Percentiles rank a stretch among this genome's conserved stretches.
Evolutionary conservation across 148 eudicot species (phyloP).

Genomic region (Amaranthus palmeri): DNA sequence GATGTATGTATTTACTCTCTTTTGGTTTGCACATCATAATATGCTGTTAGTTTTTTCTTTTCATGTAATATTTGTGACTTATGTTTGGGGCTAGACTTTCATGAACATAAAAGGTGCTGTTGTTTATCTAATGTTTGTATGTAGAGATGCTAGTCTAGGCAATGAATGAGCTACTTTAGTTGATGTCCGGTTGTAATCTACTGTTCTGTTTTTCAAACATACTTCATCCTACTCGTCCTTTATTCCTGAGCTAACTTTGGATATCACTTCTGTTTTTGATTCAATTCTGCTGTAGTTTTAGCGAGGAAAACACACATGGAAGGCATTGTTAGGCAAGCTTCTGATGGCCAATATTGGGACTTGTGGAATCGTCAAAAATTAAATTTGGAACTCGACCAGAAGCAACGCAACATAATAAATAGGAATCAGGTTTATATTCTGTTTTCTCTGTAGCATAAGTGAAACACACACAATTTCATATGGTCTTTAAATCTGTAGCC

Average conservation of each 20-base stretch:
- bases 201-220: neutral
- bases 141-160: neutral
- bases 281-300: slow-evolving; percentile 45
- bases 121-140: neutral
- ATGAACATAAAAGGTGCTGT: neutral
- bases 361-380: slow-evolving; percentile 82
- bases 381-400: slow-evolving; percentile 82
- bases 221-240: neutral
- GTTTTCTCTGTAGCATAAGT: neutral
- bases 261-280: slow-evolving; percentile 13
- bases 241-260: slow-evolving; percentile 7
- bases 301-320: slow-evolving; percentile 74
- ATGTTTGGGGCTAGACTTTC: neutral
- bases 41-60: neutral
- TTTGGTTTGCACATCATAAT: slow-evolving; percentile 6
- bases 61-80: neutral
- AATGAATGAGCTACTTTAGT: neutral
- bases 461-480: neutral
- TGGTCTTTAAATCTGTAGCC: slow-evolving; percentile 6
- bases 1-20: slow-evolving; percentile 1
- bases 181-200: neutral
- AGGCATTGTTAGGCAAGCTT: slow-evolving; percentile 76
- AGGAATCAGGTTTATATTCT: slow-evolving; percentile 50
- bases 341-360: slow-evolving; percentile 76
- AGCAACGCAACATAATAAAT: slow-evolving; percentile 47